A percentile compares a stretch with the other conserved stretches of the same genome.
Evolutionary conservation across 371 early-diverging fungal genomes (phyloP).

Genomic region (Mortierella sp.): DNA sequence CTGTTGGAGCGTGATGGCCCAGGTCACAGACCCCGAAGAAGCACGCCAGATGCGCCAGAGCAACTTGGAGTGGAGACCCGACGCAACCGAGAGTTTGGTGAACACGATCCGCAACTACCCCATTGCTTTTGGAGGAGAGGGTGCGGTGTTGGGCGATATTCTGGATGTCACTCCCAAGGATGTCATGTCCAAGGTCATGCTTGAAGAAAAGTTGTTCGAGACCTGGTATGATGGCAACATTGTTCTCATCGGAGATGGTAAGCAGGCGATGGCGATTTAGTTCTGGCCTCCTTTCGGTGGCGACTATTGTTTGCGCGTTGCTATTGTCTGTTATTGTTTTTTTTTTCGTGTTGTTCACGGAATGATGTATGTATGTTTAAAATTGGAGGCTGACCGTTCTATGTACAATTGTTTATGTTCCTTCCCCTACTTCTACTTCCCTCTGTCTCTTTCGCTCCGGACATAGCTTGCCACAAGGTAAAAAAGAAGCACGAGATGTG

Average conservation of each 20-base stretch:
- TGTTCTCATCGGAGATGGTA: slow-evolving; percentile 38
- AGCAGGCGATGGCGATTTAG: background rate
- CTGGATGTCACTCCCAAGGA: slow-evolving; percentile 40
- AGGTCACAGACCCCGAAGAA: slow-evolving; percentile 14
- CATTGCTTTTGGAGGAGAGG: slow-evolving; percentile 22
- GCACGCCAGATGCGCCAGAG: slow-evolving; percentile 23
- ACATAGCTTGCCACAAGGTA: slow-evolving; percentile 30
- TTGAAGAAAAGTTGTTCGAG: slow-evolving; percentile 40
- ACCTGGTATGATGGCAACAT: slow-evolving; percentile 30
- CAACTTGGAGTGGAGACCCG: slow-evolving; percentile 34
- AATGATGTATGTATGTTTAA: too few species aligned
- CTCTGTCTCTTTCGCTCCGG: background rate
- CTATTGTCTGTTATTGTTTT: background rate
- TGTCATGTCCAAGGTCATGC: slow-evolving; percentile 26
- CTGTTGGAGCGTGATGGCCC: slow-evolving; percentile 30
- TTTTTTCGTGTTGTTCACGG: too few species aligned
- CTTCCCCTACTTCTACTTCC: background rate
- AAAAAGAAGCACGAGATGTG: background rate
- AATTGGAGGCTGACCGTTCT: background rate
- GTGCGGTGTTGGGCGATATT: slow-evolving; percentile 20
- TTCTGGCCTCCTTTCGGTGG: background rate
- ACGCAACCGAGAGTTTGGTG: slow-evolving; percentile 25
- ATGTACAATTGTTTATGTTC: background rate
- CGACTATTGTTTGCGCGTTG: background rate
- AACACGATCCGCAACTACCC: slow-evolving; percentile 15